phyloP scores from a whole-genome alignment of 805 yeast species.

The Saccharomycopsis guyanensis region DNA sequence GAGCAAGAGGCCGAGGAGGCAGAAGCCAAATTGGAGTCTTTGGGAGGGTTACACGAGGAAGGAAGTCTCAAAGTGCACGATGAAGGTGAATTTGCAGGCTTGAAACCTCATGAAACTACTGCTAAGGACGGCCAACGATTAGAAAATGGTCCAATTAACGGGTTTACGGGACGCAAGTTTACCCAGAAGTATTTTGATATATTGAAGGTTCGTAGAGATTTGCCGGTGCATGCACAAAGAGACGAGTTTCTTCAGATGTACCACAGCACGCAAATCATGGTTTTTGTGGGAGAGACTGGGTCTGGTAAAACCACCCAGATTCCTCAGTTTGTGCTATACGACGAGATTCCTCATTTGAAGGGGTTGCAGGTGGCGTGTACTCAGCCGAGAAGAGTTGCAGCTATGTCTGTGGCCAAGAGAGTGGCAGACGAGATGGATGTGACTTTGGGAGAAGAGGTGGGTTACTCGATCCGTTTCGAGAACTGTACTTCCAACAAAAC shows the following conservation, averaged over 20 bases:
- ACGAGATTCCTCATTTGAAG: constrained; percentile 82
- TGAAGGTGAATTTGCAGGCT: constrained; percentile 33
- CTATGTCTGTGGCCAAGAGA: constrained; percentile 96
- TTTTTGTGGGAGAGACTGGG: constrained; percentile 98
- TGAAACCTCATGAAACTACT: constrained; percentile 57
- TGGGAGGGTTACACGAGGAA: background rate
- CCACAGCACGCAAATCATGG: constrained; percentile 89
- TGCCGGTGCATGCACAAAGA: constrained; percentile 93
- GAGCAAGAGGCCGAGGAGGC: constrained; percentile 27
- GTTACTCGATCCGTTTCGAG: constrained; percentile 91
- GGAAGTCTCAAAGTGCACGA: constrained; percentile 11
- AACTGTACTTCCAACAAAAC: constrained; percentile 78
- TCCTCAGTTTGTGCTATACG: constrained; percentile 74
- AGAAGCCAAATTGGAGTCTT: constrained; percentile 22
- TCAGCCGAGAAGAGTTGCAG: constrained; percentile 95
- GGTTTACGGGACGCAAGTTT: constrained; percentile 67
- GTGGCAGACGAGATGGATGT: constrained; percentile 98
- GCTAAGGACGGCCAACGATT: constrained; percentile 51
- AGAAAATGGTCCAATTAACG: constrained; percentile 56
- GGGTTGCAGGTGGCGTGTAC: constrained; percentile 71
- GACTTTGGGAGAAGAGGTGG: constrained; percentile 85
- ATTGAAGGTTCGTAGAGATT: constrained; percentile 66
- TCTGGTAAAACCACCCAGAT: constrained; percentile 98
- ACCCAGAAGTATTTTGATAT: constrained; percentile 69
- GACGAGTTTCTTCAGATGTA: constrained; percentile 78